Evolutionary conservation across 345 rosid species (phyloP).

Genomic region (Nephelium lappaceum): DNA sequence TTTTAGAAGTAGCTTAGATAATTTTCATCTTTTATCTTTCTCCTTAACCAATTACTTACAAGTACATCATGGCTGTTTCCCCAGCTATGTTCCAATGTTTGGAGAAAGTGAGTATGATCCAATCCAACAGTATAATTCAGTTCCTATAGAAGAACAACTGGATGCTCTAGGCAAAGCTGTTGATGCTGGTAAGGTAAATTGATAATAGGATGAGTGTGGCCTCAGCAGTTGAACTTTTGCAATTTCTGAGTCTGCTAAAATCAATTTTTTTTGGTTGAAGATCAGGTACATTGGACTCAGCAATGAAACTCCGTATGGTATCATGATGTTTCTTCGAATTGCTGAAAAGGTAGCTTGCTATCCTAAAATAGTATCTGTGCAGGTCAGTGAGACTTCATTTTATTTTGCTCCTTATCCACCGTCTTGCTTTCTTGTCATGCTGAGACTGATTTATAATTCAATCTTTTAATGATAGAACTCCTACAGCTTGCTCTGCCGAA

Average conservation of each 20-base stretch:
- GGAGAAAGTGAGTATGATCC: constrained; percentile 62
- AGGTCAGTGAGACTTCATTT: constrained; percentile 32
- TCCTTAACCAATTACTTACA: not conserved
- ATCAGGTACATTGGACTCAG: constrained; percentile 61
- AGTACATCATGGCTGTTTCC: constrained; percentile 17
- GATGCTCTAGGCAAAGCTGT: constrained; percentile 56
- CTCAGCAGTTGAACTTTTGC: not conserved
- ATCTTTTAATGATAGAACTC: constrained; percentile 43
- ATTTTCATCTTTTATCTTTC: not conserved
- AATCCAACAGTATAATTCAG: constrained; percentile 39
- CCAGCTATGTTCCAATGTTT: constrained; percentile 64
- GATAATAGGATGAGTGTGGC: constrained; percentile 11
- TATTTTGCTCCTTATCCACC: not conserved
- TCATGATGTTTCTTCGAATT: constrained; percentile 56
- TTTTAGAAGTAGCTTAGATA: not conserved
- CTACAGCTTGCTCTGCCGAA: constrained; percentile 58
- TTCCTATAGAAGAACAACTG: constrained; percentile 60
- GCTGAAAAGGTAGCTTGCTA: constrained; percentile 39
- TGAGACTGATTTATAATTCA: constrained; percentile 18
- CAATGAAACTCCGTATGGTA: constrained; percentile 67
- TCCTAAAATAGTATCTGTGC: constrained; percentile 51
- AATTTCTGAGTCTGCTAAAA: not conserved
- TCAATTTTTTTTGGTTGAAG: constrained; percentile 32
- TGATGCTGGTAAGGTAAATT: constrained; percentile 52
- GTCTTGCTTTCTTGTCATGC: not conserved